Evolutionary conservation across 2,329 filamentous ascomycete genomes (phyloP).

Genomic region (Emmonsia crescens): DNA sequence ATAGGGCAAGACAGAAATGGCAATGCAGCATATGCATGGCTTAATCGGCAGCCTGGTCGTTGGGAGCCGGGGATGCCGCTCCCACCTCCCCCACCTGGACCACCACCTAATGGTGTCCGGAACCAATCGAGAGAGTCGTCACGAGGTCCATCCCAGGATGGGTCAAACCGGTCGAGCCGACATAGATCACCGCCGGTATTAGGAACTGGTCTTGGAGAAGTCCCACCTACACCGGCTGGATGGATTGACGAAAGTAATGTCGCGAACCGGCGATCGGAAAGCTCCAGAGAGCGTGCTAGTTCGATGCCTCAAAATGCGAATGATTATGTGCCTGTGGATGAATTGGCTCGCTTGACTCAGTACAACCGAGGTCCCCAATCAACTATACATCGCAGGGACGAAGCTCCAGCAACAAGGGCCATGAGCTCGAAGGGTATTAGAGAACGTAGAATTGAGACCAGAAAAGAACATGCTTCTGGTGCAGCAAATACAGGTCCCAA

Average conservation of each 20-base stretch:
- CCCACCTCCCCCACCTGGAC: slow-evolving; percentile 37
- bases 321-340: slow-evolving; percentile 4
- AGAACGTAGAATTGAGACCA: slow-evolving; percentile 54
- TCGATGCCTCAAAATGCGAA: background rate
- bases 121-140: background rate
- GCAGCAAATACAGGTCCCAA: slow-evolving; percentile 35
- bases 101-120: slow-evolving; percentile 26
- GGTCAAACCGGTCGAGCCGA: slow-evolving; percentile 13
- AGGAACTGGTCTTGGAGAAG: slow-evolving; percentile 30
- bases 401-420: slow-evolving; percentile 31
- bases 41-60: slow-evolving; percentile 15
- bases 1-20: slow-evolving; percentile 27
- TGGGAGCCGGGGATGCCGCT: slow-evolving; percentile 39
- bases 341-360: slow-evolving; percentile 32
- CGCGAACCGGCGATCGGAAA: background rate
- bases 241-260: slow-evolving; percentile 29
- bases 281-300: background rate
- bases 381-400: background rate
- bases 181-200: slow-evolving; percentile 25
- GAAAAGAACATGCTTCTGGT: slow-evolving; percentile 40
- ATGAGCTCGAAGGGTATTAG: slow-evolving; percentile 50
- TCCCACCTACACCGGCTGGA: slow-evolving; percentile 36
- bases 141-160: background rate
- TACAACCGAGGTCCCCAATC: slow-evolving; percentile 10
- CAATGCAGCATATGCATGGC: slow-evolving; percentile 21